Percentiles rank a stretch among this genome's conserved stretches.
phyloP scores from a whole-genome alignment of 2,329 filamentous ascomycete genomes.

The Aspergillus caelatus region DNA sequence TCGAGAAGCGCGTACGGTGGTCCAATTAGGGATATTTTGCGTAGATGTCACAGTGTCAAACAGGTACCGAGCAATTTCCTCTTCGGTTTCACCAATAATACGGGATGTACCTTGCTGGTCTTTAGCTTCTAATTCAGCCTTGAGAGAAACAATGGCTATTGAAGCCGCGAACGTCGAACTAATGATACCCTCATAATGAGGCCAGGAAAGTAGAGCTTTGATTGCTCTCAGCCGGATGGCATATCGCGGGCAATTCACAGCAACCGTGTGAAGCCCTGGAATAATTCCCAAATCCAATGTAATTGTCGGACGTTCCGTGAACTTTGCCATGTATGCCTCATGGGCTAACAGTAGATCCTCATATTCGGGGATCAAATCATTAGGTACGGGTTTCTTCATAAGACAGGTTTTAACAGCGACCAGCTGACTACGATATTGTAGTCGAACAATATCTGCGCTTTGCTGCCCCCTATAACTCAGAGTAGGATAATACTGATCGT shows the following conservation, averaged over 20 bases:
- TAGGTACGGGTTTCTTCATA: not conserved
- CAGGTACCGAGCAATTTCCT: not conserved
- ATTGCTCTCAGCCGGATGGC: not conserved
- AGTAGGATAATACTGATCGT: not conserved
- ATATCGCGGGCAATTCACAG: not conserved
- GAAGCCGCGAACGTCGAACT: not conserved
- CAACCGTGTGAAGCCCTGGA: not conserved
- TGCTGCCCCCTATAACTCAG: not conserved
- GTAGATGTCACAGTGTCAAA: not conserved
- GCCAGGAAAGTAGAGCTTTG: slow-evolving; percentile 4
- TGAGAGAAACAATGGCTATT: not conserved
- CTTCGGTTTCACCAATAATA: not conserved
- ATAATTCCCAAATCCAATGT: slow-evolving; percentile 3
- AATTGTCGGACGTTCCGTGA: slow-evolving; percentile 3
- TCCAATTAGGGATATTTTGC: not conserved
- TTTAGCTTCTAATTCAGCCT: not conserved
- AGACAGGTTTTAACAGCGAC: slow-evolving; percentile 8
- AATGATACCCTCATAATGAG: slow-evolving; percentile 2
- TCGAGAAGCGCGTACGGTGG: not conserved
- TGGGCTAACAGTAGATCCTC: not conserved
- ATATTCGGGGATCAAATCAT: not conserved
- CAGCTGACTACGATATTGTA: slow-evolving; percentile 5
- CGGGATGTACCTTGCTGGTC: not conserved
- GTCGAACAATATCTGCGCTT: not conserved
- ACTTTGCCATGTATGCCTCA: not conserved